These are phyloP conservation scores for Salvia rosmarinus DNA, from an alignment of 257 asterid genomes.

Conservation along the genomic window DNA sequence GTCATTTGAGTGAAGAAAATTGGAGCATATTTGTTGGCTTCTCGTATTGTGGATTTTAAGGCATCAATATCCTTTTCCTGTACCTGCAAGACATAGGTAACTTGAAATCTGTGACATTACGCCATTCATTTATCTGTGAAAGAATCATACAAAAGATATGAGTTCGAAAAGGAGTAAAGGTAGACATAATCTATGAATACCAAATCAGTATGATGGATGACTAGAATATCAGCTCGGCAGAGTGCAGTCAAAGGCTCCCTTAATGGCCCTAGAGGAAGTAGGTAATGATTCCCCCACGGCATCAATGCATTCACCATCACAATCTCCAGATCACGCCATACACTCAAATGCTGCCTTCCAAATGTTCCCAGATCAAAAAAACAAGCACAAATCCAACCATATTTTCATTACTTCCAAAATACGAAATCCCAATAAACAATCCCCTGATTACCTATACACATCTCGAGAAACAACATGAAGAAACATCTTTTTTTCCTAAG, in stretches of 20 bases:
- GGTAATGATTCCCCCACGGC: slow-evolving; percentile 84
- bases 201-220: slow-evolving; percentile 88
- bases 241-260: slow-evolving; percentile 89
- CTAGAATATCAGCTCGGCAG: slow-evolving; percentile 64
- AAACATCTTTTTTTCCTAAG: not conserved
- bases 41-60: slow-evolving; percentile 53
- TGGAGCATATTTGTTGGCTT: slow-evolving; percentile 50
- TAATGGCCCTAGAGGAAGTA: slow-evolving; percentile 87
- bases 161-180: slow-evolving; percentile 7
- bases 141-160: not conserved
- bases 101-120: slow-evolving; percentile 21
- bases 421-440: slow-evolving; percentile 10
- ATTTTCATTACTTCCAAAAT: slow-evolving; percentile 11
- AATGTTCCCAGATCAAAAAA: slow-evolving; percentile 38
- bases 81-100: slow-evolving; percentile 48
- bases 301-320: slow-evolving; percentile 88
- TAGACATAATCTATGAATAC: slow-evolving; percentile 43
- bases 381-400: slow-evolving; percentile 32
- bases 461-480: not conserved
- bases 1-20: slow-evolving; percentile 68
- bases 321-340: slow-evolving; percentile 81
- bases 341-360: slow-evolving; percentile 71
- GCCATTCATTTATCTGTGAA: slow-evolving; percentile 12
- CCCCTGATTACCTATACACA: not conserved
- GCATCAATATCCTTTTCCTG: slow-evolving; percentile 49